Conservation (phyloP, 345 rosid species). For the Eucalyptus rudis region DNA sequence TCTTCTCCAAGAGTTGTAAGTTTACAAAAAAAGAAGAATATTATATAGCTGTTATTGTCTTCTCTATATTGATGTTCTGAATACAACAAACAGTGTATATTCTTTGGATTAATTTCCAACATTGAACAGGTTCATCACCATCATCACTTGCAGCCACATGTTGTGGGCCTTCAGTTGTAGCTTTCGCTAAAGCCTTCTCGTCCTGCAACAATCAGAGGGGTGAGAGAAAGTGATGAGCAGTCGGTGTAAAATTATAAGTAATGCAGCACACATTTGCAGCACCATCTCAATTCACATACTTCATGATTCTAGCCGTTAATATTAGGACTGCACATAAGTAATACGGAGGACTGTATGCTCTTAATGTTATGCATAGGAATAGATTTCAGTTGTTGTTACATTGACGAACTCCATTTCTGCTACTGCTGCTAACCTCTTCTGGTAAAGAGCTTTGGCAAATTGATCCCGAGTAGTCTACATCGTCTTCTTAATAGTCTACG, state of each 20-base stretch:
- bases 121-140: conserved; percentile 7
- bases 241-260: background rate
- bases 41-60: no score
- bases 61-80: no score
- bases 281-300: background rate
- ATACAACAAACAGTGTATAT: no score
- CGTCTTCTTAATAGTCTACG: conserved; percentile 48
- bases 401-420: conserved; percentile 30
- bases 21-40: no score
- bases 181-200: conserved; percentile 14
- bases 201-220: conserved; percentile 11
- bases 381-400: background rate
- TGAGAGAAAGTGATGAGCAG: background rate
- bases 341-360: background rate
- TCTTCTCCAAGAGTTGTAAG: no score
- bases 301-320: background rate
- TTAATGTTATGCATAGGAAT: background rate
- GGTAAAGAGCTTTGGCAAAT: conserved; percentile 72
- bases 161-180: conserved; percentile 15
- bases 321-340: background rate
- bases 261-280: background rate
- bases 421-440: conserved; percentile 60
- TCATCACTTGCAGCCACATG: conserved; percentile 7
- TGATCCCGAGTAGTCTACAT: conserved; percentile 81
- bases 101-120: no score